Percentiles rank a stretch among this genome's conserved stretches.
Evolutionary conservation across 345 rosid species (phyloP).

Genomic region (Ailanthus altissimus): DNA sequence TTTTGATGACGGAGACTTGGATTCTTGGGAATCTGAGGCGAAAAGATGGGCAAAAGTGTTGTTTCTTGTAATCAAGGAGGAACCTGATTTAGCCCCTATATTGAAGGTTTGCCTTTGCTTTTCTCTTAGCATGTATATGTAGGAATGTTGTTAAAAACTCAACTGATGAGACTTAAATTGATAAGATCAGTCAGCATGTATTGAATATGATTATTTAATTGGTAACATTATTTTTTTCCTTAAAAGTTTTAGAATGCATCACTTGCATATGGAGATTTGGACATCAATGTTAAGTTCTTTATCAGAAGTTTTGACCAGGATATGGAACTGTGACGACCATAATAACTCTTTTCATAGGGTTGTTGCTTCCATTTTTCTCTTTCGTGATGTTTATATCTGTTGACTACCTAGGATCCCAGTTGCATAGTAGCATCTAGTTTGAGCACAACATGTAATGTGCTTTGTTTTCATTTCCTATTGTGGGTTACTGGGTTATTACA

Average conservation of each 20-base stretch:
- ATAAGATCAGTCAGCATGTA: too few relatives aligned
- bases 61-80: constrained; percentile 55
- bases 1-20: constrained; percentile 85
- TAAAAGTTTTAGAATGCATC: not conserved
- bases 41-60: constrained; percentile 82
- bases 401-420: constrained; percentile 2
- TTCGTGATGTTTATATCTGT: not conserved
- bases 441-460: not conserved
- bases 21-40: constrained; percentile 80
- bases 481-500: not conserved
- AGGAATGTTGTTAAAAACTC: constrained; percentile 5
- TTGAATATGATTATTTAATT: not conserved
- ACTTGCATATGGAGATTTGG: not conserved
- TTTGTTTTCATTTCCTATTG: not conserved
- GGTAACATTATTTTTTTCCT: not conserved
- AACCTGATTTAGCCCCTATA: constrained; percentile 48
- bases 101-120: constrained; percentile 52
- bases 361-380: not conserved
- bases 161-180: not conserved
- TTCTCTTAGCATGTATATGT: not conserved
- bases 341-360: not conserved
- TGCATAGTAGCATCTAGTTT: constrained; percentile 1
- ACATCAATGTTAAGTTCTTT: not conserved
- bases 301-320: not conserved
- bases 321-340: not conserved